Evolutionary conservation across 441 rosid genomes (phyloP).

Genomic region (Populus hybrid): DNA sequence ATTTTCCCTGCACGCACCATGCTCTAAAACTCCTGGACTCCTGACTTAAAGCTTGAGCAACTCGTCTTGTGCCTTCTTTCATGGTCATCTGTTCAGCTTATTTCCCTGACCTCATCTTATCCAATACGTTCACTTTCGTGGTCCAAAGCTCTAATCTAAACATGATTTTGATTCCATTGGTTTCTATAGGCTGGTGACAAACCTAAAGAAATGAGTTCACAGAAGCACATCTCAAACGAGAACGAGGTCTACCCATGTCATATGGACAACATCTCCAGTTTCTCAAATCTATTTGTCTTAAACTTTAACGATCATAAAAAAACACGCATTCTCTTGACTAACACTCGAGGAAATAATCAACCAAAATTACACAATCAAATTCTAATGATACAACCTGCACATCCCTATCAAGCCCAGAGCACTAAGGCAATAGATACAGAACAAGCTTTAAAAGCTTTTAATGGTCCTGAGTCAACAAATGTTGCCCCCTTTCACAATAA

Average conservation of each 20-base stretch:
- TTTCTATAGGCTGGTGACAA: not conserved
- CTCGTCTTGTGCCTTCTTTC: not conserved
- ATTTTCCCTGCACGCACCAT: not conserved
- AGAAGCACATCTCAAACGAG: not conserved
- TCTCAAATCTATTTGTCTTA: not conserved
- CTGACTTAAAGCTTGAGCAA: not conserved
- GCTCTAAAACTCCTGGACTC: not conserved
- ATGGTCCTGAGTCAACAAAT: not conserved
- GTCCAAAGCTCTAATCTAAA: not conserved
- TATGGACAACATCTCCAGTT: not conserved
- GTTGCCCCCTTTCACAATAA: not conserved
- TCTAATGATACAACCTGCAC: not conserved
- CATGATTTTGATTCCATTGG: no score
- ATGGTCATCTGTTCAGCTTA: not conserved
- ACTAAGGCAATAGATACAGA: not conserved
- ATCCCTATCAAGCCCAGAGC: not conserved
- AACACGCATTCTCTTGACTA: not conserved
- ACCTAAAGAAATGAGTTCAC: not conserved
- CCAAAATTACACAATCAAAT: not conserved
- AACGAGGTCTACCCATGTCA: not conserved
- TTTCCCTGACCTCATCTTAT: not conserved
- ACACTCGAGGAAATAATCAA: not conserved
- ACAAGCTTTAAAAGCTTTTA: not conserved
- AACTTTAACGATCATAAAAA: not conserved
- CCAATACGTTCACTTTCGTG: not conserved